phyloP scores from a whole-genome alignment of 2,329 filamentous ascomycete species.

The Ceratocystis cubensis region DNA sequence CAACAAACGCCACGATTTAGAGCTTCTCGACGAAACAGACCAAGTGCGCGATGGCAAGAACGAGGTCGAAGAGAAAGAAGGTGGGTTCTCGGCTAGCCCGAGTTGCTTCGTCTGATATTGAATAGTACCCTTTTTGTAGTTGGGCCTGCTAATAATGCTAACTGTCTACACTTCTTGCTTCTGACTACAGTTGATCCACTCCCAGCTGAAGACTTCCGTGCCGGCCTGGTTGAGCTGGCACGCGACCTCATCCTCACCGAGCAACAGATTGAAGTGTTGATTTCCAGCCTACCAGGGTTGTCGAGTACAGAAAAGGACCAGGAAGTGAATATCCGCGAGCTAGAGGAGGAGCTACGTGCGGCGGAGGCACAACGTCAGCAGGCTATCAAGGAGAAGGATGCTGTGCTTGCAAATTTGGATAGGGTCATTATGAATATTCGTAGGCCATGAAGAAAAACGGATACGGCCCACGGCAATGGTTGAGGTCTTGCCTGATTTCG shows the following conservation, averaged over 20 bases:
- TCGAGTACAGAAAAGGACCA: slow-evolving; percentile 70
- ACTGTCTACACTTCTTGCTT: not conserved
- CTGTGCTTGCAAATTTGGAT: slow-evolving; percentile 48
- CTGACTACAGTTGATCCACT: slow-evolving; percentile 43
- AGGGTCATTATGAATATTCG: slow-evolving; percentile 47
- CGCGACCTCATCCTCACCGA: slow-evolving; percentile 67
- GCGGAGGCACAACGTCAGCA: slow-evolving; percentile 51
- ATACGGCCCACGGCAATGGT: not conserved
- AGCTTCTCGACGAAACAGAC: slow-evolving; percentile 45
- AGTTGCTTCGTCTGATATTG: too few relatives aligned
- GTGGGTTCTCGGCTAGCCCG: slow-evolving; percentile 26
- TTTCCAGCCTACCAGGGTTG: slow-evolving; percentile 62
- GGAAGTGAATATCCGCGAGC: slow-evolving; percentile 49
- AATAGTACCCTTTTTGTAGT: too few relatives aligned
- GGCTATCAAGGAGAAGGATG: slow-evolving; percentile 51
- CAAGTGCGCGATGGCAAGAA: slow-evolving; percentile 47
- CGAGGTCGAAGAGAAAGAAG: slow-evolving; percentile 40
- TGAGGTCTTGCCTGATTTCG: not conserved
- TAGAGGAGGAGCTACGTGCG: slow-evolving; percentile 52
- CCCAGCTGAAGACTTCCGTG: slow-evolving; percentile 50
- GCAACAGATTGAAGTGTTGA: slow-evolving; percentile 69
- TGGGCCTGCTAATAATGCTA: too few relatives aligned
- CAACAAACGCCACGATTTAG: slow-evolving; percentile 54
- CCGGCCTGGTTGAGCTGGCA: slow-evolving; percentile 59
- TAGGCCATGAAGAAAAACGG: slow-evolving; percentile 38